These are phyloP conservation scores for Phytophthora lateralis DNA, from an alignment of 352 stramenopile species.

Conservation along the genomic window DNA sequence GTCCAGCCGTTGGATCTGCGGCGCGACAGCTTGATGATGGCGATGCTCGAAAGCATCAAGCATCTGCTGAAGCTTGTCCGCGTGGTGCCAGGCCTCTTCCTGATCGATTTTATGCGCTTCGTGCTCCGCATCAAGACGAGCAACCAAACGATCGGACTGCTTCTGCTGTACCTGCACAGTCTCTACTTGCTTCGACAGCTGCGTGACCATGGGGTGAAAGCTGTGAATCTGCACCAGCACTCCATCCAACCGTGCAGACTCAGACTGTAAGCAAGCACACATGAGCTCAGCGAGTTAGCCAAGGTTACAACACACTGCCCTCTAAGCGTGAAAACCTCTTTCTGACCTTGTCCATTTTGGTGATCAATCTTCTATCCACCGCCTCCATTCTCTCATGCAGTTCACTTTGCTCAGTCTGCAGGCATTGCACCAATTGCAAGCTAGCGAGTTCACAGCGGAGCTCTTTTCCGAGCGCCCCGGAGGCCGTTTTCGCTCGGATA, in stretches of 20 bases:
- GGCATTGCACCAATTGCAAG: constrained; percentile 38
- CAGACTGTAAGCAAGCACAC: constrained; percentile 38
- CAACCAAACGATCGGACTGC: constrained; percentile 10
- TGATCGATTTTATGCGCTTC: constrained; percentile 13
- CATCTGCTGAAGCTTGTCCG: constrained; percentile 21
- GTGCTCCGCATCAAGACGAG: constrained; percentile 6
- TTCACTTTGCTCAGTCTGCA: constrained; percentile 54
- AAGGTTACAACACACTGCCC: neutral
- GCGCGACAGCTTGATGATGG: constrained; percentile 13
- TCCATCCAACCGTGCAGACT: constrained; percentile 48
- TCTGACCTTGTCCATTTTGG: constrained; percentile 72
- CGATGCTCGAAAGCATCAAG: constrained; percentile 20
- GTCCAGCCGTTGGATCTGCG: constrained; percentile 24
- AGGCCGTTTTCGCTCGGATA: constrained; percentile 20
- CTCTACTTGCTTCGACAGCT: constrained; percentile 36
- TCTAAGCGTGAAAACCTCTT: neutral
- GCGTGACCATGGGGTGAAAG: constrained; percentile 48
- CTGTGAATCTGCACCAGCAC: constrained; percentile 60
- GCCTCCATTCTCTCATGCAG: constrained; percentile 51
- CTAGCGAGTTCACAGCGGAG: constrained; percentile 41
- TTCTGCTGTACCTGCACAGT: constrained; percentile 19
- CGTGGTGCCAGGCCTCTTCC: constrained; percentile 20
- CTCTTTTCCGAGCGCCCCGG: constrained; percentile 23
- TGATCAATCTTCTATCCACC: constrained; percentile 45
- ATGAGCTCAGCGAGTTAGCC: too few relatives aligned